Evolutionary conservation across 805 yeast genomes (phyloP), one percentile per base, ranked within the genome.

Genomic region (Starmerella roubikii): DNA sequence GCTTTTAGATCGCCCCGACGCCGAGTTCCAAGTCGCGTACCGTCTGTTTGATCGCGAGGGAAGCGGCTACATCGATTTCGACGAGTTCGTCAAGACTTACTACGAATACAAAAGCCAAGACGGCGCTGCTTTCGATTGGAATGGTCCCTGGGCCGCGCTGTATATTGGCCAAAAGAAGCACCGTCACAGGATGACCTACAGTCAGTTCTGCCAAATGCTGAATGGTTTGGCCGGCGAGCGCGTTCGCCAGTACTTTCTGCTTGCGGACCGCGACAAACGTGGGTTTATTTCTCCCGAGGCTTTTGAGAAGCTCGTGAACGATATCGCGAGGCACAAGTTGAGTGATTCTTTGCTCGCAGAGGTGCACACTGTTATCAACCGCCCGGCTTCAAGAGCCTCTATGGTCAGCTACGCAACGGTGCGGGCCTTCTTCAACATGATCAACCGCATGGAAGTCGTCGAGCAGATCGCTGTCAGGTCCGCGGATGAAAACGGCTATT

Each of bases 1-100:
- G 44, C 48, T 69, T 32, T 59, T 74, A 38, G 67, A 66, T 45
- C 66, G 70, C 44, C 65, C 74, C 31, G 74, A 72, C 27, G 76
- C 74, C 42, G 75, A 71, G 54, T 59, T 67, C 59, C 65, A 64
- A 48, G 67, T 64, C 42, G 66, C 71, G n/a, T 61, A 60, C 47
- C 63, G 69, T 34, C 56, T 68, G 18, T 61, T 68, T 34, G 71
- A 66, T 49, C 47, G 51, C 34, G 52, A 50, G 21, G 62, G 64
- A 21, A 47, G 49, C 23, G 66, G 66, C 33, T 49, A 47, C 32
- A 65, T 64, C 35, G 55, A 62, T 50, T 63, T 60, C 46, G 51
- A 49, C 37, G 57, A 62, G 46, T 64, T 64, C 44, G 64, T 62
- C 27, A 51, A 56, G 35, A 52, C 46, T 34, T 64, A 62, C 56